These are phyloP conservation scores for Exsudoporus floridanus DNA, from an alignment of 1,284 basidiomycete species.

Conservation along the genomic window DNA sequence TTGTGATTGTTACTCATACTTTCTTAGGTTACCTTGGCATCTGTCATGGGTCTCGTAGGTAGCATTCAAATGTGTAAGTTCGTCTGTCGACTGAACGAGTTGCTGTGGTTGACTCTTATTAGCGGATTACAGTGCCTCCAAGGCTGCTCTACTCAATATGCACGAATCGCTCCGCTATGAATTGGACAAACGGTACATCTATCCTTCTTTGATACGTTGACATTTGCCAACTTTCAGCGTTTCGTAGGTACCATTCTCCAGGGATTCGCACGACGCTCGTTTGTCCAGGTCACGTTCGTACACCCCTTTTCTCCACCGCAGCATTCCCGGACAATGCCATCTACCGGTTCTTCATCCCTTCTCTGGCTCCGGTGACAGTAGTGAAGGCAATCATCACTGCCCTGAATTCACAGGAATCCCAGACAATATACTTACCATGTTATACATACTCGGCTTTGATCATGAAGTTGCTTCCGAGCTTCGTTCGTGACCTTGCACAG, in stretches of 20 bases:
- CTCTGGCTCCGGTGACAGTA: conserved; percentile 67
- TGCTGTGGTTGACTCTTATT: conserved; percentile 9
- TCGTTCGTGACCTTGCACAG: conserved; percentile 66
- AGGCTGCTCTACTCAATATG: conserved; percentile 76
- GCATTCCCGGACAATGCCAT: conserved; percentile 50
- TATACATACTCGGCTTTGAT: conserved; percentile 62
- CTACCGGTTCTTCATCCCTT: conserved; percentile 74
- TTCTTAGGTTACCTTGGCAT: conserved; percentile 73
- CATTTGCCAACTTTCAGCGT: conserved; percentile 6
- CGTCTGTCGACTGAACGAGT: background rate
- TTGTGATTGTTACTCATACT: background rate
- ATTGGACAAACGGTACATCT: conserved; percentile 65
- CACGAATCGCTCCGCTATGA: conserved; percentile 84
- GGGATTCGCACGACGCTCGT: conserved; percentile 80
- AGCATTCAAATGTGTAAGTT: conserved; percentile 78
- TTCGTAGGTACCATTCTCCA: conserved; percentile 64
- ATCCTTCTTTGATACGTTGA: conserved; percentile 1
- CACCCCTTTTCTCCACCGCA: conserved; percentile 69
- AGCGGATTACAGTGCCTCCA: conserved; percentile 90
- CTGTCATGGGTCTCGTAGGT: conserved; percentile 75
- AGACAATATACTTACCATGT: conserved; percentile 71
- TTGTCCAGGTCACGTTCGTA: conserved; percentile 72
- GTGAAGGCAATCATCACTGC: conserved; percentile 80
- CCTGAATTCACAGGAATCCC: conserved; percentile 75
- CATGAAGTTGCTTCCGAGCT: conserved; percentile 64